phyloP scores from a whole-genome alignment of 2,329 filamentous ascomycete genomes.

The Canariomyces notabilis region DNA sequence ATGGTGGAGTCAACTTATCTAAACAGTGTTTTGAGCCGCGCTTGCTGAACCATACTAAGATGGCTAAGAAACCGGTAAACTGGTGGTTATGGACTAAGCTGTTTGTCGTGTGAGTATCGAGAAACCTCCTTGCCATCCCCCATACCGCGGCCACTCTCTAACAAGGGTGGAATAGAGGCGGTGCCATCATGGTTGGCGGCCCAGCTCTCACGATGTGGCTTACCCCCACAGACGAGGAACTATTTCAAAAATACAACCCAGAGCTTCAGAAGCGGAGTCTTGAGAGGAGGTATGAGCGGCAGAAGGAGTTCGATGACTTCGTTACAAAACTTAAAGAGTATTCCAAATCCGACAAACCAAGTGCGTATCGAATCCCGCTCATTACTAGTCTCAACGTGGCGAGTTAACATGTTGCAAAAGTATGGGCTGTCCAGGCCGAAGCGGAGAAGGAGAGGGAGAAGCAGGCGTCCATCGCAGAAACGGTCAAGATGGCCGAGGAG shows the following conservation, averaged over 20 bases:
- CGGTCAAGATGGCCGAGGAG: slow-evolving; percentile 36
- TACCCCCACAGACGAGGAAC: slow-evolving; percentile 81
- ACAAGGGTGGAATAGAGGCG: slow-evolving; percentile 52
- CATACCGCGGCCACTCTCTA: slow-evolving; percentile 4
- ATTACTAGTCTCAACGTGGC: not conserved
- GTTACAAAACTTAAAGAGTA: slow-evolving; percentile 79
- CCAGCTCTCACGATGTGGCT: slow-evolving; percentile 78
- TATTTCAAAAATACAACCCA: slow-evolving; percentile 88
- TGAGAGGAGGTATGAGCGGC: slow-evolving; percentile 68
- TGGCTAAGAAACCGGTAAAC: slow-evolving; percentile 44
- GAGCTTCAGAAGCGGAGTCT: slow-evolving; percentile 85
- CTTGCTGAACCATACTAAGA: slow-evolving; percentile 5
- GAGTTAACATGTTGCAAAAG: slow-evolving; percentile 28
- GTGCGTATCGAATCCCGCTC: slow-evolving; percentile 47
- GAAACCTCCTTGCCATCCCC: too few relatives aligned
- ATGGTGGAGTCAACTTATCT: not conserved
- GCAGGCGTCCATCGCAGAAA: slow-evolving; percentile 33
- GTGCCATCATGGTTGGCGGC: slow-evolving; percentile 70
- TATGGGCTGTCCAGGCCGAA: slow-evolving; percentile 46
- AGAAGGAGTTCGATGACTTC: slow-evolving; percentile 87
- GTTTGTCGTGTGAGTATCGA: slow-evolving; percentile 56
- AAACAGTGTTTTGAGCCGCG: not conserved
- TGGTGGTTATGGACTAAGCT: slow-evolving; percentile 65
- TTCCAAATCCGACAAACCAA: slow-evolving; percentile 85
- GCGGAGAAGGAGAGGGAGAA: slow-evolving; percentile 42